Evolutionary conservation across 2,329 filamentous ascomycete genomes (phyloP).

Genomic region (Akanthomyces dipterigenus): DNA sequence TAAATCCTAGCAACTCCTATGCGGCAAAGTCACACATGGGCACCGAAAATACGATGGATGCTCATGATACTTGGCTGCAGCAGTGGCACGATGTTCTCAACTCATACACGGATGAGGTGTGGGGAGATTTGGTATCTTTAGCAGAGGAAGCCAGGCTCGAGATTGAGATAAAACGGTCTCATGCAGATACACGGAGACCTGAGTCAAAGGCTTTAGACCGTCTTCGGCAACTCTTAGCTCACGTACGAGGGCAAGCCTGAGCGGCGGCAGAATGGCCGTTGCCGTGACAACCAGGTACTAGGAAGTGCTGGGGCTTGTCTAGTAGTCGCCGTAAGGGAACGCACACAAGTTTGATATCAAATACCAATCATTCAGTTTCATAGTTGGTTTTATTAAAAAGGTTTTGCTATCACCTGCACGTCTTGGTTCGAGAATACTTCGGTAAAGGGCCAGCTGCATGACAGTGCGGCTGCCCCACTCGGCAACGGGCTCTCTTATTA

Average conservation of each 20-base stretch:
- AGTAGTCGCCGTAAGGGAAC: neutral
- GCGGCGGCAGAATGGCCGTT: slow-evolving; percentile 11
- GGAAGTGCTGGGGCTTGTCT: neutral
- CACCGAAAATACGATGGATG: slow-evolving; percentile 29
- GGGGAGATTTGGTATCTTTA: slow-evolving; percentile 55
- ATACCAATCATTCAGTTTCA: neutral
- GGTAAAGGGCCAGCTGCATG: neutral
- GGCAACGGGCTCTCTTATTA: neutral
- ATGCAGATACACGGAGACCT: neutral
- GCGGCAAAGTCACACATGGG: slow-evolving; percentile 30
- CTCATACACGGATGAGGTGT: slow-evolving; percentile 58
- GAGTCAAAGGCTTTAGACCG: slow-evolving; percentile 27
- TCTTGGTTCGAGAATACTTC: neutral
- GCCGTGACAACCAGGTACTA: slow-evolving; percentile 10
- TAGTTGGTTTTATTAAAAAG: neutral
- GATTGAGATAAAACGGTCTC: slow-evolving; percentile 33
- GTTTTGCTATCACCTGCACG: neutral
- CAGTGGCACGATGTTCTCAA: slow-evolving; percentile 52
- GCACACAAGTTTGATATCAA: neutral
- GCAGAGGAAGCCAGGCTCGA: slow-evolving; percentile 51
- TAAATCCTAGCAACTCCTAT: slow-evolving; percentile 16
- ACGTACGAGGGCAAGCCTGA: slow-evolving; percentile 26
- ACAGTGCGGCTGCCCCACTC: neutral
- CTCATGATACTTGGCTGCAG: slow-evolving; percentile 40
- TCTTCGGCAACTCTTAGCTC: slow-evolving; percentile 30